Evolutionary conservation across 1,139 yeast genomes (phyloP).

Genomic region (Yamadazyma sp.): DNA sequence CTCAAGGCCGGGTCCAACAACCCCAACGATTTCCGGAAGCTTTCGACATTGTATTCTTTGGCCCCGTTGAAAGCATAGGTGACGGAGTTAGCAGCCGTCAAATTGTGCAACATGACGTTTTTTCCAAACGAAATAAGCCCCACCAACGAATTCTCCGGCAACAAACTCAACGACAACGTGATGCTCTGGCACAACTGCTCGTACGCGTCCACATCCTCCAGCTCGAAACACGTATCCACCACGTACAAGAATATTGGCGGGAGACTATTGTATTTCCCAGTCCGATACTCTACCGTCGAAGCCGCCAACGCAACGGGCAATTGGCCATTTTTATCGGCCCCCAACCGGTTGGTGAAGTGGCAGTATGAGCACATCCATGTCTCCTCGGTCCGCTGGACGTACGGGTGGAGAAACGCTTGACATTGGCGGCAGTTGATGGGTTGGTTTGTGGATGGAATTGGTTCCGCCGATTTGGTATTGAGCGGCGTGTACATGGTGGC

Average conservation of each 20-base stretch:
- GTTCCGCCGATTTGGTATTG: constrained; percentile 47
- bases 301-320: constrained; percentile 14
- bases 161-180: constrained; percentile 49
- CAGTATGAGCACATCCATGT: constrained; percentile 71
- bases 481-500: constrained; percentile 70
- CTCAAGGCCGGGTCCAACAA: constrained; percentile 30
- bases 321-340: constrained; percentile 14
- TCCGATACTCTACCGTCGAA: constrained; percentile 56
- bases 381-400: constrained; percentile 36
- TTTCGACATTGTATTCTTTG: constrained; percentile 53
- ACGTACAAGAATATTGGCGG: constrained; percentile 61
- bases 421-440: constrained; percentile 55
- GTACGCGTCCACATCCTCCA: constrained; percentile 40
- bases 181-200: constrained; percentile 57
- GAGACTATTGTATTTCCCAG: constrained; percentile 42
- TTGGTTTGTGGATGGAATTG: constrained; percentile 31
- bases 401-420: constrained; percentile 62
- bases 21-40: constrained; percentile 55
- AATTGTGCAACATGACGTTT: constrained; percentile 62
- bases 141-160: constrained; percentile 60
- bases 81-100: constrained; percentile 31
- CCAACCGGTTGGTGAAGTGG: constrained; percentile 50
- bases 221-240: constrained; percentile 62
- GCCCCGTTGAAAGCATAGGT: constrained; percentile 57
- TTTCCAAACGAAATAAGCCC: constrained; percentile 66